Evolutionary conservation across 2,329 filamentous ascomycete genomes (phyloP).

Genomic region (Ceratocystis diversiconidia): DNA sequence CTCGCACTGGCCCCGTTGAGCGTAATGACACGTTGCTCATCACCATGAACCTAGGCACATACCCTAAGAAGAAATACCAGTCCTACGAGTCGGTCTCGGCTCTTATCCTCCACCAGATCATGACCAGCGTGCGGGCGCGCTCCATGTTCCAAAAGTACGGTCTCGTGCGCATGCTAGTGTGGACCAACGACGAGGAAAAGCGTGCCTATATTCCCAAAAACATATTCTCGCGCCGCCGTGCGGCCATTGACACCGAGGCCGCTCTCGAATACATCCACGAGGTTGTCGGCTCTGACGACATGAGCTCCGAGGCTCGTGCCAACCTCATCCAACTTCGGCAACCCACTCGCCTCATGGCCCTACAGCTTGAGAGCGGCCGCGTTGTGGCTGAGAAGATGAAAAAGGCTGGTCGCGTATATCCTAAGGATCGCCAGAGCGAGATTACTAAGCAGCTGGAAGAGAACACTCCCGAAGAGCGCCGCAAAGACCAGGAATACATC

Average conservation of each 20-base stretch:
- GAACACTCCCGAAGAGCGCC: slow-evolving; percentile 1
- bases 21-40: slow-evolving; percentile 63
- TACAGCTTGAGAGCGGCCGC: slow-evolving; percentile 35
- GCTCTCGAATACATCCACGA: slow-evolving; percentile 45
- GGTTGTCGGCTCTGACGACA: slow-evolving; percentile 34
- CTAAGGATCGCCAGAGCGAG: slow-evolving; percentile 31
- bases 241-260: slow-evolving; percentile 46
- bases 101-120: slow-evolving; percentile 48
- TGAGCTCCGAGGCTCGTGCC: slow-evolving; percentile 21
- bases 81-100: slow-evolving; percentile 42
- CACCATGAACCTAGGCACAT: slow-evolving; percentile 49
- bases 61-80: slow-evolving; percentile 36
- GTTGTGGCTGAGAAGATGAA: slow-evolving; percentile 31
- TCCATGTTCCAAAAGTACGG: slow-evolving; percentile 61
- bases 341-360: slow-evolving; percentile 31
- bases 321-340: slow-evolving; percentile 1
- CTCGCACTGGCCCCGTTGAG: slow-evolving; percentile 30
- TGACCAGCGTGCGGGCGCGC: slow-evolving; percentile 42
- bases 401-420: slow-evolving; percentile 29
- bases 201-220: slow-evolving; percentile 44
- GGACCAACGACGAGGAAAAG: slow-evolving; percentile 50
- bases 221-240: slow-evolving; percentile 40
- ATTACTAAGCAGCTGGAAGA: slow-evolving; percentile 20
- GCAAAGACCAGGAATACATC: slow-evolving; percentile 6
- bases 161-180: slow-evolving; percentile 63